phyloP scores from a whole-genome alignment of 495 filamentous ascomycete species.

The Aspergillus heteromorphus region DNA sequence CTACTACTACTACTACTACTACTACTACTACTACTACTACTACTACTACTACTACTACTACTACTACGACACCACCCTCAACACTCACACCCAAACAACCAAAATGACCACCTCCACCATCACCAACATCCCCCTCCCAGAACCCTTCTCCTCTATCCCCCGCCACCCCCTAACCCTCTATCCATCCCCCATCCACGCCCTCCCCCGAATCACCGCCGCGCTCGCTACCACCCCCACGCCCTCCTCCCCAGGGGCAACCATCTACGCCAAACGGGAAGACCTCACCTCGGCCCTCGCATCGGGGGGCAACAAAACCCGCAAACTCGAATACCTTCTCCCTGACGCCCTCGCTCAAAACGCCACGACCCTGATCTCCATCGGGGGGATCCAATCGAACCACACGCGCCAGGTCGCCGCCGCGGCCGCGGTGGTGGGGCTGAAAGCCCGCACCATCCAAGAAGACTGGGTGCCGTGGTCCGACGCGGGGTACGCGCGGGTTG shows the following conservation, averaged over 20 bases:
- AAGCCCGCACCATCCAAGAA: constrained; percentile 54
- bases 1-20: too few species aligned
- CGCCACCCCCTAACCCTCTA: constrained; percentile 49
- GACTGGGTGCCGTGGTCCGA: constrained; percentile 56
- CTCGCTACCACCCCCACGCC: constrained; percentile 32
- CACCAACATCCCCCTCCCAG: constrained; percentile 34
- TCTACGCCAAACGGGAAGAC: constrained; percentile 63
- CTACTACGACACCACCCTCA: background rate
- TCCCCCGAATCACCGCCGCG: constrained; percentile 52
- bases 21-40: background rate
- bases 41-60: background rate
- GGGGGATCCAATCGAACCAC: constrained; percentile 60
- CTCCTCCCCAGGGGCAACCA: constrained; percentile 25
- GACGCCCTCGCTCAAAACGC: constrained; percentile 49
- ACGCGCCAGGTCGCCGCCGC: constrained; percentile 58
- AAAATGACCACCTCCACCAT: too few species aligned
- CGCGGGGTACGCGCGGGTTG: constrained; percentile 47
- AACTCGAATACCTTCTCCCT: constrained; percentile 57
- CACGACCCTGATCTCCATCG: constrained; percentile 56
- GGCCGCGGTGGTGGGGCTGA: constrained; percentile 46
- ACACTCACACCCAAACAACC: background rate
- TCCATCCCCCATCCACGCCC: constrained; percentile 55
- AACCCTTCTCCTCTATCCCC: constrained; percentile 54
- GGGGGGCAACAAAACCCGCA: constrained; percentile 63
- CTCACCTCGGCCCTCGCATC: constrained; percentile 56